Evolutionary conservation across 768 basidiomycete genomes (phyloP).

Genomic region (Nidula microcarpa): DNA sequence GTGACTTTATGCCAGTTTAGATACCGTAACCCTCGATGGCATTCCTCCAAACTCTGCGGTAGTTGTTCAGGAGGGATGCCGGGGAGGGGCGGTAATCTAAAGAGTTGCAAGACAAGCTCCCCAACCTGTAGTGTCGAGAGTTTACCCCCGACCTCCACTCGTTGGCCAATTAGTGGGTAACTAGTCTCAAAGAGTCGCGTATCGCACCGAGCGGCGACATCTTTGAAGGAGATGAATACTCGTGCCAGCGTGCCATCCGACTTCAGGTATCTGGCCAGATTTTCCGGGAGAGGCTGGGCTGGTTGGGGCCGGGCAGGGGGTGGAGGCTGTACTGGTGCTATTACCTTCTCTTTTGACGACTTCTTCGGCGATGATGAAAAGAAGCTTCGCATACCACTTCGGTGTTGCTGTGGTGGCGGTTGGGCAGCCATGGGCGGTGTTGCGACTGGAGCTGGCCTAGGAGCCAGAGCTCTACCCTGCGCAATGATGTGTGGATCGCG

Average conservation of each 20-base stretch:
- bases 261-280: constrained; percentile 78
- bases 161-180: constrained; percentile 78
- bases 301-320: constrained; percentile 11
- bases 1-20: constrained; percentile 94
- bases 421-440: constrained; percentile 23
- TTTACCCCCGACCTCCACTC: constrained; percentile 52
- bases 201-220: constrained; percentile 80
- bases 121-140: constrained; percentile 72
- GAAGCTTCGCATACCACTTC: constrained; percentile 68
- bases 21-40: constrained; percentile 81
- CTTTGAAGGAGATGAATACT: constrained; percentile 86
- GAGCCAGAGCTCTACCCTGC: constrained; percentile 65
- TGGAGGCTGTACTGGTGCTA: constrained; percentile 21
- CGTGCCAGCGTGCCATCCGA: constrained; percentile 86
- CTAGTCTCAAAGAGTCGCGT: constrained; percentile 80
- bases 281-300: constrained; percentile 56
- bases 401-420: constrained; percentile 28
- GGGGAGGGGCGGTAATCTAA: constrained; percentile 86
- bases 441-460: constrained; percentile 35
- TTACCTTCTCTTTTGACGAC: constrained; percentile 42
- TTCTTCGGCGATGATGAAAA: constrained; percentile 77
- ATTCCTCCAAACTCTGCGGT: constrained; percentile 92
- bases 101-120: constrained; percentile 86
- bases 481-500: constrained; percentile 81
- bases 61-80: constrained; percentile 74